Evolutionary conservation across 129 eudicot species (phyloP).

Genomic region (Chrysanthemum seticuspe): DNA sequence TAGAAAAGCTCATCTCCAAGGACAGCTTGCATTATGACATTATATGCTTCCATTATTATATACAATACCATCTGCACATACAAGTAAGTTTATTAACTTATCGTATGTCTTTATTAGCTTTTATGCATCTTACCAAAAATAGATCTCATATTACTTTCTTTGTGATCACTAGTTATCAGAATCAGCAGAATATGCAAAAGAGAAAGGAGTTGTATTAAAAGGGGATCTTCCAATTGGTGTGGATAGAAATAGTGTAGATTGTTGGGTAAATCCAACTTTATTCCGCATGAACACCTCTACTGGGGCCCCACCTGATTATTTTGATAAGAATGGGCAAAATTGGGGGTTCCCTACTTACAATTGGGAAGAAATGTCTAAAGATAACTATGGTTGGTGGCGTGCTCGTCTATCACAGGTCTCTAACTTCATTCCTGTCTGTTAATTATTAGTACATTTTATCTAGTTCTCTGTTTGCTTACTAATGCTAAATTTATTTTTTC

Average conservation of each 20-base stretch:
- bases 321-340: constrained; percentile 98
- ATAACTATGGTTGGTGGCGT: constrained; percentile 99
- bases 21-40: constrained; percentile 78
- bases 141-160: constrained; percentile 11
- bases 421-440: neutral
- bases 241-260: constrained; percentile 94
- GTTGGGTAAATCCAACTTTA: constrained; percentile 92
- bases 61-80: constrained; percentile 84
- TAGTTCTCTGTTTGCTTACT: neutral
- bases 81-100: constrained; percentile 59
- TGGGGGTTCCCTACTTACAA: constrained; percentile 99
- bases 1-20: constrained; percentile 79
- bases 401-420: constrained; percentile 94
- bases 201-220: constrained; percentile 90
- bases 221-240: constrained; percentile 99
- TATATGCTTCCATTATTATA: constrained; percentile 85
- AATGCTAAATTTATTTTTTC: constrained; percentile 1
- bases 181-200: constrained; percentile 91
- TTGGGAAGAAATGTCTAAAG: constrained; percentile 99
- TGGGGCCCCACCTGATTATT: constrained; percentile 99
- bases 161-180: constrained; percentile 59
- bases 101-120: neutral
- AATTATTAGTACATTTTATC: neutral
- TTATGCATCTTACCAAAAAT: neutral
- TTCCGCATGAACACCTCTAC: constrained; percentile 97